phyloP scores from a whole-genome alignment of 179 eudicot species.

The Beta lomatogona region DNA sequence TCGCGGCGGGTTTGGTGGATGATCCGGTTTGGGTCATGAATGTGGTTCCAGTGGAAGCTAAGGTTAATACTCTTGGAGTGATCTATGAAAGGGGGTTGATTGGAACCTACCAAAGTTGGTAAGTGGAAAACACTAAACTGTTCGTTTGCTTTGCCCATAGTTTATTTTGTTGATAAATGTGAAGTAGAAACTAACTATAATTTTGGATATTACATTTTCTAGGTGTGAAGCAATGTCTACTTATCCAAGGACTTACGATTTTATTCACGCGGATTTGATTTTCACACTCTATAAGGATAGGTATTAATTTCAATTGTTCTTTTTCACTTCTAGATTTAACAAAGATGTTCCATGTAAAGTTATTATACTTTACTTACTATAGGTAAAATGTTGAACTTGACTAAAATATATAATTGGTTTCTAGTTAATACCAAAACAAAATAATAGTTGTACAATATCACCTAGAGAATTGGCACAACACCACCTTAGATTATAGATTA shows the following conservation, averaged over 20 bases:
- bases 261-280: slow-evolving; percentile 72
- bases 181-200: not conserved
- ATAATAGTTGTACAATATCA: no score
- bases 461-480: no score
- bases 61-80: slow-evolving; percentile 76
- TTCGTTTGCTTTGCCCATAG: not conserved
- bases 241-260: slow-evolving; percentile 82
- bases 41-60: slow-evolving; percentile 70
- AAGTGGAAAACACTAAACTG: not conserved
- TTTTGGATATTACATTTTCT: not conserved
- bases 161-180: not conserved
- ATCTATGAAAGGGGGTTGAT: slow-evolving; percentile 84
- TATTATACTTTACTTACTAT: no score
- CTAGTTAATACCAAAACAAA: no score
- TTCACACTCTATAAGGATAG: slow-evolving; percentile 66
- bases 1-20: slow-evolving; percentile 69
- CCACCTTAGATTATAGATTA: no score
- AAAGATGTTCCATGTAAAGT: no score
- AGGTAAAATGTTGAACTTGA: not conserved
- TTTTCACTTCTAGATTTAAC: no score
- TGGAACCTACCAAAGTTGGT: slow-evolving; percentile 94
- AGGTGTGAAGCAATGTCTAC: slow-evolving; percentile 98
- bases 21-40: slow-evolving; percentile 98
- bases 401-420: no score
- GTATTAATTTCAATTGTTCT: slow-evolving; percentile 26